phyloP scores from a whole-genome alignment of 306 rosid species.

The Aeschynomene evenia region DNA sequence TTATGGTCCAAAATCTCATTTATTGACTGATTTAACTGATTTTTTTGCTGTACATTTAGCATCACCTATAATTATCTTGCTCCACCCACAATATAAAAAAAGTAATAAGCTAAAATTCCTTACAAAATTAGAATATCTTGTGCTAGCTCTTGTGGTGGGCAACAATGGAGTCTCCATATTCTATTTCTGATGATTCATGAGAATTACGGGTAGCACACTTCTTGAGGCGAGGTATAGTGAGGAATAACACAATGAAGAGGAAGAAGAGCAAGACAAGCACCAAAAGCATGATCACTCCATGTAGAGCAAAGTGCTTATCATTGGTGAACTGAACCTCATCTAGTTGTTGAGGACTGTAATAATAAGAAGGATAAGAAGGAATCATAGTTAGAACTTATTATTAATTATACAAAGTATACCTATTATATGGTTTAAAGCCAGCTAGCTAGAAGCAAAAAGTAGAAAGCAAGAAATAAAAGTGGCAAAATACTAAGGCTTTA shows the following conservation, averaged over 20 bases:
- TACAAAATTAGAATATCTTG: not conserved
- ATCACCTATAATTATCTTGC: not conserved
- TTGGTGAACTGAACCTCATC: conserved; percentile 36
- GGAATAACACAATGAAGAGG: conserved; percentile 36
- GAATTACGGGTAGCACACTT: not conserved
- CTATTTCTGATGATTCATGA: conserved; percentile 12
- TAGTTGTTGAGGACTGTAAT: conserved; percentile 12
- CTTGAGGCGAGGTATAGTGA: conserved; percentile 34
- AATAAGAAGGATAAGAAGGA: conserved; percentile 24
- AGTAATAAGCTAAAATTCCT: not conserved
- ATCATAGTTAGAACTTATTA: conserved; percentile 5
- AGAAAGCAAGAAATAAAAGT: not conserved
- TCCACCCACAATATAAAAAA: not conserved
- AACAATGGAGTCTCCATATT: conserved; percentile 16
- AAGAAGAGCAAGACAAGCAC: conserved; percentile 38
- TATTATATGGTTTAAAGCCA: too few relatives aligned
- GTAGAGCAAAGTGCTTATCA: conserved; percentile 47
- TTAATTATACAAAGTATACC: too few relatives aligned
- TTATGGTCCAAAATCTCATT: too few relatives aligned
- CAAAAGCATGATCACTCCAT: conserved; percentile 50
- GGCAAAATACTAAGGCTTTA: not conserved
- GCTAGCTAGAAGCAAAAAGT: not conserved
- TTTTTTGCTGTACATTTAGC: too few relatives aligned
- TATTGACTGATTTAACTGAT: too few relatives aligned
- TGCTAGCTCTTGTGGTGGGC: not conserved